Base-by-base conservation (phyloP, 2,329 filamentous ascomycete species). In the Ophiocordyceps camponoti-saundersi region DNA sequence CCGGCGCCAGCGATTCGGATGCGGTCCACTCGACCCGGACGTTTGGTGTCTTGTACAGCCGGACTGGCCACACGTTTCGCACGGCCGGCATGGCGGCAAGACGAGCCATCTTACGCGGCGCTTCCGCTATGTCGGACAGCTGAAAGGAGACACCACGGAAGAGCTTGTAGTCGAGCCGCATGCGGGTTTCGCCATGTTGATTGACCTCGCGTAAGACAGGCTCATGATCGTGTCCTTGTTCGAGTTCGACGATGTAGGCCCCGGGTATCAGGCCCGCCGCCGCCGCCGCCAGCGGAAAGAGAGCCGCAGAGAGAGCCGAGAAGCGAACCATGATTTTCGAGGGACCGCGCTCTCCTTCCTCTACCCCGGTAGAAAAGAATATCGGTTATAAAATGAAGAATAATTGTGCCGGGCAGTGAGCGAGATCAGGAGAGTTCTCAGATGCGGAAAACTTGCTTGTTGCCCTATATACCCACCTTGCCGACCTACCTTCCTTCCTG, bases 71-170 rank as follows among this genome's bases (percentile, higher is more conserved):
- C 23, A 73, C 59, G 21, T 61, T 58, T 61, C 70, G 73, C 53
- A 77, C 65, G 41, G 61, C 64, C 0, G 68, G 59, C 46, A 72
- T 56, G 6, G 56, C 53, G 1, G 62, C 61, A 48, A 76, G 60
- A 52, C 65, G 59, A 11, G 57, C 55, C 1, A 66, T 66, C 47
- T 66, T 59, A 30, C 66, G 58, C 22, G 69, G 64, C 29, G 70
- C 66, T 23, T 61, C 65, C n/a, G 64, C 57, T 42, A 64, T 45
- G 48, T 75, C 64, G 46, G 69, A 61, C 55, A 77, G 67, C 53
- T 72, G 66, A 49, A 77, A 68, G 2, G 73, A 75, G 2, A 65
- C 67, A 46, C 72, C 73, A 53, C 69, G 72, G 65, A 77, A 77
- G 18, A 76, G 61, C 51, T 66, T 63, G 53, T 65, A 72, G 51